Conservation (phyloP, 2,329 filamentous ascomycete genomes). For the Colletotrichum spaethianum region DNA sequence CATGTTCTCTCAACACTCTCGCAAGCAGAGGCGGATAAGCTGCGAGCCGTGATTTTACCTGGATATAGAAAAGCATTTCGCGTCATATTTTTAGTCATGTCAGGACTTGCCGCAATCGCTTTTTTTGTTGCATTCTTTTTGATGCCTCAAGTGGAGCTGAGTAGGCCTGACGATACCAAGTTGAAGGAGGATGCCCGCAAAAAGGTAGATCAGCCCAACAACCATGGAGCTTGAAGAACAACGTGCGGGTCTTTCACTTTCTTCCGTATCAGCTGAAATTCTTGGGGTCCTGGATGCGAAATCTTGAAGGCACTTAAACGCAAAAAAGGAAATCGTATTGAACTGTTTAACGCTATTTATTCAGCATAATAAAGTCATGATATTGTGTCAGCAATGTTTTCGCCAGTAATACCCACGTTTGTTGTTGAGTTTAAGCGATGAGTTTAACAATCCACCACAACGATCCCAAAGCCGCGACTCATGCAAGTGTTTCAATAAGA, state of each 20-base stretch:
- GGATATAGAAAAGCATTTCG: constrained; percentile 55
- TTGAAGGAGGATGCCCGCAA: constrained; percentile 53
- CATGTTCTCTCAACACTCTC: constrained; percentile 50
- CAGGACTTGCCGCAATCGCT: constrained; percentile 51
- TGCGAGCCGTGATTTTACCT: constrained; percentile 52
- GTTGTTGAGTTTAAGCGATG: neutral
- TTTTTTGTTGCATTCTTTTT: constrained; percentile 56
- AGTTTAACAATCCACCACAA: neutral
- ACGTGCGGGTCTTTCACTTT: neutral
- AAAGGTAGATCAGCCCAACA: constrained; percentile 11
- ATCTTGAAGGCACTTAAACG: too few relatives aligned
- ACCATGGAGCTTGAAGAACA: neutral
- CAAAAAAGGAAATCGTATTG: too few relatives aligned
- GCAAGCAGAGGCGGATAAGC: constrained; percentile 46
- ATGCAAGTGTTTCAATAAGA: too few relatives aligned
- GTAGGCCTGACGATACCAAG: constrained; percentile 53
- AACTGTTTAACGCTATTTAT: too few relatives aligned
- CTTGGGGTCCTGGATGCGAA: too few relatives aligned
- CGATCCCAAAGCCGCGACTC: too few relatives aligned
- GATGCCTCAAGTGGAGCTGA: constrained; percentile 57
- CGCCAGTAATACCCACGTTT: accelerated
- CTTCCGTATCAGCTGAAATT: too few relatives aligned
- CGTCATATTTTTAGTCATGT: constrained; percentile 56
- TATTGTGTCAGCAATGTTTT: too few relatives aligned
- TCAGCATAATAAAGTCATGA: too few relatives aligned